phyloP scores from a whole-genome alignment of 352 stramenopile species.

The Phytophthora foliorum region DNA sequence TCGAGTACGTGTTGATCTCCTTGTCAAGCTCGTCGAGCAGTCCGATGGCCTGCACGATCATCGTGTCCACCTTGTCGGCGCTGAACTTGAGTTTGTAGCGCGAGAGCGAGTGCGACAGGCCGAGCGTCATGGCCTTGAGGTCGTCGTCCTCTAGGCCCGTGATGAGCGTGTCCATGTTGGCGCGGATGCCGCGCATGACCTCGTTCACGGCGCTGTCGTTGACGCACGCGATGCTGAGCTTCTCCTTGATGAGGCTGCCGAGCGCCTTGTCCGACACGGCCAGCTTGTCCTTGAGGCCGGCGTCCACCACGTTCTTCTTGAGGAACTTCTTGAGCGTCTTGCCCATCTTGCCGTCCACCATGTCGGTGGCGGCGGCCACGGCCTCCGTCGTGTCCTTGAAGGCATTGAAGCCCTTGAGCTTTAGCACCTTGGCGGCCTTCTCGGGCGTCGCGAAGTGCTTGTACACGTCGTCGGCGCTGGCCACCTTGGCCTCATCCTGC shows the following conservation, averaged over 20 bases:
- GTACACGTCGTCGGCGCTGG: constrained; percentile 91
- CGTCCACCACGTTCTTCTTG: constrained; percentile 99
- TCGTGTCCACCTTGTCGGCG: constrained; percentile 99
- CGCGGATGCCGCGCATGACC: constrained; percentile 97
- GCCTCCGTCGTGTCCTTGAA: constrained; percentile 99
- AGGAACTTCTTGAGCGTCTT: constrained; percentile 99
- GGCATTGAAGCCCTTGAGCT: constrained; percentile 98
- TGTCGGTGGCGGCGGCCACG: constrained; percentile 96
- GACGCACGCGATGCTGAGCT: constrained; percentile 95
- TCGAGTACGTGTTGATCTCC: constrained; percentile 99
- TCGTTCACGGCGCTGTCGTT: constrained; percentile 95
- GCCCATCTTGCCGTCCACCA: constrained; percentile 98
- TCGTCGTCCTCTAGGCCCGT: constrained; percentile 91
- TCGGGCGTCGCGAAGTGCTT: constrained; percentile 94
- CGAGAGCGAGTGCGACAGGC: constrained; percentile 98
- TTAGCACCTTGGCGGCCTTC: constrained; percentile 93
- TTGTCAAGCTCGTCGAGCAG: constrained; percentile 99
- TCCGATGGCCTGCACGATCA: constrained; percentile 99
- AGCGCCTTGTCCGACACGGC: constrained; percentile 98
- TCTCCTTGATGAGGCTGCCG: constrained; percentile 98
- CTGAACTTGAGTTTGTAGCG: constrained; percentile 99
- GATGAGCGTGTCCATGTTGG: constrained; percentile 96
- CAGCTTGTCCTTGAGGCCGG: constrained; percentile 95
- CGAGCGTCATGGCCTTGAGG: constrained; percentile 98
- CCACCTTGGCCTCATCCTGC: constrained; percentile 94